phyloP scores from a whole-genome alignment of 352 stramenopile genomes.

The Pythium apleroticum region DNA sequence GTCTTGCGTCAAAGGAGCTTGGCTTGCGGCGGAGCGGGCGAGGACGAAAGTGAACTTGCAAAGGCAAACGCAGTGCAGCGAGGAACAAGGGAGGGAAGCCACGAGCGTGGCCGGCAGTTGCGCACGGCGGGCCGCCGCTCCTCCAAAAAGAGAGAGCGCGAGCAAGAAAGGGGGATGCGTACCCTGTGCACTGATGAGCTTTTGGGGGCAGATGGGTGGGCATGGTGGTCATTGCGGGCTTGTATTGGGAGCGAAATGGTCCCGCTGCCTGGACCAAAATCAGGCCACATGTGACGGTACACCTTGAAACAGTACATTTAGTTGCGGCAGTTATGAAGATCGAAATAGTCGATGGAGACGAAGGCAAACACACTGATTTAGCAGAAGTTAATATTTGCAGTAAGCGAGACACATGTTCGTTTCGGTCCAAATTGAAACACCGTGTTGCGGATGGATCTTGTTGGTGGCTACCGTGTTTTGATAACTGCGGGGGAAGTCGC shows the following conservation, averaged over 20 bases:
- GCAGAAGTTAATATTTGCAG: background rate
- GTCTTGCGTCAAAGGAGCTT: conserved; percentile 8
- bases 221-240: conserved; percentile 17
- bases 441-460: background rate
- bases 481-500: conserved; percentile 2
- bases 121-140: conserved; percentile 12
- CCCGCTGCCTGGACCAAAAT: conserved; percentile 6
- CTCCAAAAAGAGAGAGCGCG: conserved; percentile 9
- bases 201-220: conserved; percentile 23
- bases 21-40: conserved; percentile 19
- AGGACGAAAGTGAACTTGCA: conserved; percentile 25
- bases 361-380: background rate
- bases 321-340: no score
- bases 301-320: conserved; percentile 2
- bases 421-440: background rate
- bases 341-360: background rate
- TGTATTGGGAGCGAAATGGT: conserved; percentile 15
- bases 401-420: background rate
- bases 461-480: background rate
- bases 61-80: background rate
- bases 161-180: conserved; percentile 23
- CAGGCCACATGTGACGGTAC: conserved; percentile 2
- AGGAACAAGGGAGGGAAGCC: conserved; percentile 3
- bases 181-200: conserved; percentile 11
- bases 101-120: conserved; percentile 13